Evolutionary conservation across 2,329 filamentous ascomycete genomes (phyloP).

Genomic region (Exophiala xenobiotica): DNA sequence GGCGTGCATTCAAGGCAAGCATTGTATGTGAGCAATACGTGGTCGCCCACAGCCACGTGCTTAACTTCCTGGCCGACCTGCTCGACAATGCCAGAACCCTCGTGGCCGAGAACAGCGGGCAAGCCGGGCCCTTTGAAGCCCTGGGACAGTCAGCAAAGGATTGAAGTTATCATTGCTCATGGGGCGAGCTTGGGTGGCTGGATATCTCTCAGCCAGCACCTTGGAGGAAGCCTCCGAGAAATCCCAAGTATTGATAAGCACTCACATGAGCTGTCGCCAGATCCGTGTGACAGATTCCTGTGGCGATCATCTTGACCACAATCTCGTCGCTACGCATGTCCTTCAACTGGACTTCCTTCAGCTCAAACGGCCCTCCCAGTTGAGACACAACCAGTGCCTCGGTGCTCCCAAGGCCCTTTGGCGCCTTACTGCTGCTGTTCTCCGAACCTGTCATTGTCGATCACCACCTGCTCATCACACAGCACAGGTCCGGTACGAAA

Average conservation of each 20-base stretch:
- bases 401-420: neutral
- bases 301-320: neutral
- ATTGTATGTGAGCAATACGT: conserved; percentile 50
- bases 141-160: too few relatives aligned
- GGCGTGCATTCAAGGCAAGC: conserved; percentile 45
- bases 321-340: neutral
- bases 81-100: conserved; percentile 51
- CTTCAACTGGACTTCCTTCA: neutral
- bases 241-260: too few relatives aligned
- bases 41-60: conserved; percentile 41
- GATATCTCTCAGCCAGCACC: too few relatives aligned
- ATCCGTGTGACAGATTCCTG: neutral
- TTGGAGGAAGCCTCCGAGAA: too few relatives aligned
- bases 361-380: neutral
- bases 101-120: conserved; percentile 53
- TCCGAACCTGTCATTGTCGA: neutral
- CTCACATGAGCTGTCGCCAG: neutral
- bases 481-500: too few relatives aligned
- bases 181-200: too few relatives aligned
- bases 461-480: too few relatives aligned
- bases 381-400: neutral
- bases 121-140: neutral
- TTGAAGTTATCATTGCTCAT: too few relatives aligned
- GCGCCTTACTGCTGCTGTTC: neutral
- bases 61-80: conserved; percentile 43